Evolutionary conservation across 345 rosid species (phyloP).

Genomic region (Aethionema arabicum): DNA sequence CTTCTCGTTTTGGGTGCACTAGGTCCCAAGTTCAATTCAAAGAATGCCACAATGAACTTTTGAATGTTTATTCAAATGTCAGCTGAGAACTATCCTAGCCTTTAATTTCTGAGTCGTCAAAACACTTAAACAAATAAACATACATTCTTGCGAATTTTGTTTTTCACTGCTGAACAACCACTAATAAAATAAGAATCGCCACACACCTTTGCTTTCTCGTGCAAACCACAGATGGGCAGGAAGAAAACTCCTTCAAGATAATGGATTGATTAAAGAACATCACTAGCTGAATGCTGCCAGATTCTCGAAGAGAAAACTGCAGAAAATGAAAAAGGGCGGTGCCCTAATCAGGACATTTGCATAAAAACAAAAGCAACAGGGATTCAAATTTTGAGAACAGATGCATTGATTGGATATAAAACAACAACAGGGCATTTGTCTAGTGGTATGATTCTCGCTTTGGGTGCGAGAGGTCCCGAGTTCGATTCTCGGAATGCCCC

Average conservation of each 20-base stretch:
- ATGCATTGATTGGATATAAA: too few relatives aligned
- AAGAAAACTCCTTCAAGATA: background rate
- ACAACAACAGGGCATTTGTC: conserved; percentile 53
- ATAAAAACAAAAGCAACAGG: too few relatives aligned
- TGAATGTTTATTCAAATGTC: background rate
- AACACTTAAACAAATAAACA: background rate
- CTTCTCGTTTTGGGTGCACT: conserved; percentile 73
- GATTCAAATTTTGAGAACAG: too few relatives aligned
- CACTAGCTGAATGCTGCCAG: background rate
- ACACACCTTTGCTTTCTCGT: conserved; percentile 23
- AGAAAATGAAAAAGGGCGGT: background rate
- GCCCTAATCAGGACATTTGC: too few relatives aligned
- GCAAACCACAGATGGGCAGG: conserved; percentile 1
- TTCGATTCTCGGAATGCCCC: conserved; percentile 70
- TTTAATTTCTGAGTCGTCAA: background rate
- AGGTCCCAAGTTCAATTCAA: conserved; percentile 78
- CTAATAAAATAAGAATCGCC: background rate
- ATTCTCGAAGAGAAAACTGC: conserved; percentile 3
- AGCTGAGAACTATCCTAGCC: background rate
- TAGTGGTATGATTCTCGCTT: conserved; percentile 90
- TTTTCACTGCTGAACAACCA: background rate
- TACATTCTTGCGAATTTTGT: background rate
- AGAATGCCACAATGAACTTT: conserved; percentile 42
- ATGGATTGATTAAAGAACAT: conserved; percentile 2
- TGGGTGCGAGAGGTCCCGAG: conserved; percentile 87